Conservation (phyloP, 176 grass and related monocot genomes). For the Raddia distichophylla region DNA sequence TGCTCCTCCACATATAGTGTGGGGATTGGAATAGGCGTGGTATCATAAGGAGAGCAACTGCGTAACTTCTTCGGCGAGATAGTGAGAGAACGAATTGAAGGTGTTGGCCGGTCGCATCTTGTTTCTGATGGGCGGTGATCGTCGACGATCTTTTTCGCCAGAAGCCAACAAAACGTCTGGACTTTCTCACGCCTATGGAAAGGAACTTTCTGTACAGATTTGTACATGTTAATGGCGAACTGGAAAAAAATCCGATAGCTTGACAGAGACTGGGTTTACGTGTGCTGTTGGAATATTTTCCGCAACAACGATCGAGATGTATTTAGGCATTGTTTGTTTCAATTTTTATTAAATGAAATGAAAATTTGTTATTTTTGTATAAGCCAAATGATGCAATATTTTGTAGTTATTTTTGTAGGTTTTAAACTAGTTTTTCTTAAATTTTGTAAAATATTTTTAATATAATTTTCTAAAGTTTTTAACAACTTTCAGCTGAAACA, state of each 20-base stretch:
- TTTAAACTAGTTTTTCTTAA: no score
- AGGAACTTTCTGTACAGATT: constrained; percentile 14
- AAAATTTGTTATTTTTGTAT: no score
- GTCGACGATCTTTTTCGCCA: constrained; percentile 12
- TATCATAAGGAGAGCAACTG: constrained; percentile 24
- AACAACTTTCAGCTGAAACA: no score
- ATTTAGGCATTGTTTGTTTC: no score
- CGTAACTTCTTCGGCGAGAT: constrained; percentile 10
- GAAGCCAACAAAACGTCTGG: neutral
- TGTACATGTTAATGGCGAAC: neutral
- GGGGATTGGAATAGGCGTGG: neutral
- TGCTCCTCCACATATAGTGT: no score
- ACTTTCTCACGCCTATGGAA: constrained; percentile 1
- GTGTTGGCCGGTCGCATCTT: constrained; percentile 33
- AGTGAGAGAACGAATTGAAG: neutral
- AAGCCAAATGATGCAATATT: no score
- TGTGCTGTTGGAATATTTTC: neutral
- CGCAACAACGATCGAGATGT: neutral
- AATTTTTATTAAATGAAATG: no score
- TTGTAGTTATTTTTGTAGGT: no score
- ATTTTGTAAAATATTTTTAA: no score
- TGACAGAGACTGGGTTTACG: neutral
- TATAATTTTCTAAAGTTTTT: no score
- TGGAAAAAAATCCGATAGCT: neutral
- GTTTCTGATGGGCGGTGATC: constrained; percentile 30